Evolutionary conservation across 352 stramenopile species (phyloP).

Genomic region (Phytophthora cryptogea): DNA sequence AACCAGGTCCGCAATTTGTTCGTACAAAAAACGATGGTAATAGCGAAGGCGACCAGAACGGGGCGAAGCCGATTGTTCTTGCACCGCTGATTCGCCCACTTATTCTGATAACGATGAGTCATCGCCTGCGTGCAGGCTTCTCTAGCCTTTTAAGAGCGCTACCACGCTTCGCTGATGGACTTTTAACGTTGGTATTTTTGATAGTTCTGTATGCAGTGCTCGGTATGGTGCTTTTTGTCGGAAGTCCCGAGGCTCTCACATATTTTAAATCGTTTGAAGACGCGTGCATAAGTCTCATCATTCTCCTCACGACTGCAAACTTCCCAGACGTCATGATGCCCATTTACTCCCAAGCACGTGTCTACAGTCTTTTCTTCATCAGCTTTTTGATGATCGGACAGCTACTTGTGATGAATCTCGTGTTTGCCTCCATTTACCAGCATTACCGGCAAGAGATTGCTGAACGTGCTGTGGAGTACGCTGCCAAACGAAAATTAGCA

Average conservation of each 20-base stretch:
- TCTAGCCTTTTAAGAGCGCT: slow-evolving; percentile 49
- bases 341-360: slow-evolving; percentile 51
- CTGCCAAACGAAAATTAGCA: slow-evolving; percentile 43
- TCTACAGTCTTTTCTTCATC: slow-evolving; percentile 68
- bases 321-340: slow-evolving; percentile 87
- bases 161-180: slow-evolving; percentile 47
- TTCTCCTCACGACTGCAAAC: slow-evolving; percentile 81
- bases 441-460: slow-evolving; percentile 59
- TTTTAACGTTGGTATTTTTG: slow-evolving; percentile 51
- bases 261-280: slow-evolving; percentile 63
- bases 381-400: slow-evolving; percentile 70
- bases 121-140: slow-evolving; percentile 50
- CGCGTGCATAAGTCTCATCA: slow-evolving; percentile 59
- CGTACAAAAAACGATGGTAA: background rate
- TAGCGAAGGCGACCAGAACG: slow-evolving; percentile 1
- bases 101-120: slow-evolving; percentile 58
- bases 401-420: slow-evolving; percentile 83
- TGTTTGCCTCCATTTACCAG: slow-evolving; percentile 76
- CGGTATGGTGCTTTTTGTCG: slow-evolving; percentile 71
- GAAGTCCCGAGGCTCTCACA: slow-evolving; percentile 44
- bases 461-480: slow-evolving; percentile 34
- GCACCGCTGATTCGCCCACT: slow-evolving; percentile 50
- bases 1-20: background rate
- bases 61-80: slow-evolving; percentile 39
- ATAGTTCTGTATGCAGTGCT: slow-evolving; percentile 62